Percentiles rank a stretch among this genome's conserved stretches.
Evolutionary conservation across 257 asterid genomes (phyloP).

Genomic region (Oldenlandia corymbosa): DNA sequence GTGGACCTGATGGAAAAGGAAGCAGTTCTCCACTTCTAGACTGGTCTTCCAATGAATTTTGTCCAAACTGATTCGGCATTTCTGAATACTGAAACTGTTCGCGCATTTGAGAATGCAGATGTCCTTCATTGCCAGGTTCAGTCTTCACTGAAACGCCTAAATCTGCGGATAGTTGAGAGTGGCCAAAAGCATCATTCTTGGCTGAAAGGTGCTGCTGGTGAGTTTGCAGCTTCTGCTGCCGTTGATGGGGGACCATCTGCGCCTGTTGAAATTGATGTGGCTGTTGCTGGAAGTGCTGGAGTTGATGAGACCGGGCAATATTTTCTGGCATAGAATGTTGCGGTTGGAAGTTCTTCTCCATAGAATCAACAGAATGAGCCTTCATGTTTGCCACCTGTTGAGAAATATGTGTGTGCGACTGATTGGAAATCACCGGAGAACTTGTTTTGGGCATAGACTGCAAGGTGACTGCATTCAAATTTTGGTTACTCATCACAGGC

Average conservation of each 20-base stretch:
- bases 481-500: slow-evolving; percentile 43
- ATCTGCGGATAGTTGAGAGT: slow-evolving; percentile 47
- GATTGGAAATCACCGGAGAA: slow-evolving; percentile 44
- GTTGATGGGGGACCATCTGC: slow-evolving; percentile 49
- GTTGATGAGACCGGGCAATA: slow-evolving; percentile 46
- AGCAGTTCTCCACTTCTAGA: slow-evolving; percentile 48
- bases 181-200: slow-evolving; percentile 50
- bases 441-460: slow-evolving; percentile 52
- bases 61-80: slow-evolving; percentile 52
- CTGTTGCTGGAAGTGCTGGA: slow-evolving; percentile 48
- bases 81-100: slow-evolving; percentile 54
- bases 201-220: slow-evolving; percentile 53
- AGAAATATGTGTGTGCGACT: slow-evolving; percentile 39
- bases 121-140: slow-evolving; percentile 48
- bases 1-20: slow-evolving; percentile 41
- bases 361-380: slow-evolving; percentile 45
- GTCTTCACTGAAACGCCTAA: slow-evolving; percentile 44
- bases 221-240: slow-evolving; percentile 51
- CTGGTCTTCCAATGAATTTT: slow-evolving; percentile 42
- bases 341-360: slow-evolving; percentile 53
- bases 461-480: slow-evolving; percentile 39
- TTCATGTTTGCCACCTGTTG: slow-evolving; percentile 47
- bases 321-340: slow-evolving; percentile 45
- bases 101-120: slow-evolving; percentile 48
- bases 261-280: slow-evolving; percentile 61